A percentile compares a stretch with the other conserved stretches of the same genome.
These are phyloP conservation scores for Nelumbo lutea DNA, from an alignment of 164 flowering plant species.

Conservation along the genomic window DNA sequence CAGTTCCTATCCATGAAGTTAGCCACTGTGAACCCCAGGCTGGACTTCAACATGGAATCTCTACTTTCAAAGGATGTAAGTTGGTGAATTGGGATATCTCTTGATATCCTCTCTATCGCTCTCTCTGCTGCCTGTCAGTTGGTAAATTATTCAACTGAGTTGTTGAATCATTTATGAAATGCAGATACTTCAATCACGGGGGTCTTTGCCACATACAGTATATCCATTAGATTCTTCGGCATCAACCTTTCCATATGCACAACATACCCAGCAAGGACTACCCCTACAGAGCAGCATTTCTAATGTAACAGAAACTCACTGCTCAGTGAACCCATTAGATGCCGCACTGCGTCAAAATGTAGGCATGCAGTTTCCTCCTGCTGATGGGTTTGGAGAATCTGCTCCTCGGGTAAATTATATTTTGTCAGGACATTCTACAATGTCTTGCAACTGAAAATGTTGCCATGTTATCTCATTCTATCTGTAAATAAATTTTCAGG, in stretches of 20 bases:
- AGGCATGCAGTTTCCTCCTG: constrained; percentile 38
- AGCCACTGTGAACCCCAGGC: constrained; percentile 61
- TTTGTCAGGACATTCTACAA: background rate
- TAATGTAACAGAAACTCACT: constrained; percentile 34
- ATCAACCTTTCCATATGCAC: constrained; percentile 40
- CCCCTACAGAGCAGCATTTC: constrained; percentile 24
- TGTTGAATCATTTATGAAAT: background rate
- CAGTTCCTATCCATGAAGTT: constrained; percentile 87
- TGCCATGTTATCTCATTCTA: background rate
- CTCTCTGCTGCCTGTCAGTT: background rate
- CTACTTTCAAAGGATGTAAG: constrained; percentile 65
- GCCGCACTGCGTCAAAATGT: constrained; percentile 28
- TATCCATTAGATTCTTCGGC: constrained; percentile 42
- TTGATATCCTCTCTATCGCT: background rate
- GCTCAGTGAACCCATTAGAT: constrained; percentile 32
- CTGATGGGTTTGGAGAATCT: constrained; percentile 41
- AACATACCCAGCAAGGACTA: constrained; percentile 35
- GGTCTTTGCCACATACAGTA: constrained; percentile 30
- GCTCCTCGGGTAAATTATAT: constrained; percentile 47
- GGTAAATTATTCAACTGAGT: background rate
- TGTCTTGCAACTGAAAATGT: background rate
- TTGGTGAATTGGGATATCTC: background rate
- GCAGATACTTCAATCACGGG: constrained; percentile 55
- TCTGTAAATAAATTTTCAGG: constrained; percentile 29
- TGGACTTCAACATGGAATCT: constrained; percentile 52